These are phyloP conservation scores for Litsea cubeba DNA, from an alignment of 164 flowering plant genomes.

Conservation along the genomic window DNA sequence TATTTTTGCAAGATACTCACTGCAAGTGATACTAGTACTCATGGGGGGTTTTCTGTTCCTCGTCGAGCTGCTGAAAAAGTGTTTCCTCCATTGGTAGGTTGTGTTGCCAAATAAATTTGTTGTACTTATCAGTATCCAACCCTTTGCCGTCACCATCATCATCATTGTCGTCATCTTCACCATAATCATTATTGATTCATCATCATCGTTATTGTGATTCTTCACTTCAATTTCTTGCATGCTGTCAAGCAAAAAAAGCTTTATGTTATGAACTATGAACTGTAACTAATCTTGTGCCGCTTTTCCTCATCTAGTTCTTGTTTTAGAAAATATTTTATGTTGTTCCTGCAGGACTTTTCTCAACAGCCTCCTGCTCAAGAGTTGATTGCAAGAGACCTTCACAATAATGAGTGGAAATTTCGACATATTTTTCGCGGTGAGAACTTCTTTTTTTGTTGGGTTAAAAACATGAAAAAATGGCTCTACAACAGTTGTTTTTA, in stretches of 20 bases:
- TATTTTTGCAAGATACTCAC: conserved; percentile 89
- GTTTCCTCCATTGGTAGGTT: conserved; percentile 73
- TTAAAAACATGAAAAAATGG: no score
- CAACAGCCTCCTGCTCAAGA: conserved; percentile 93
- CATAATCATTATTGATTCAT: no score
- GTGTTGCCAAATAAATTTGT: conserved; percentile 5
- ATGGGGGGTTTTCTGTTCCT: conserved; percentile 95
- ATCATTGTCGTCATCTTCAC: no score
- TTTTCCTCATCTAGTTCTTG: no score
- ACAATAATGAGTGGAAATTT: conserved; percentile 90
- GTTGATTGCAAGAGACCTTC: conserved; percentile 85
- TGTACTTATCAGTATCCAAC: not conserved
- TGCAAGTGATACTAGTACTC: conserved; percentile 91
- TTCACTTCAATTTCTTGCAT: not conserved
- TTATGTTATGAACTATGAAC: not conserved
- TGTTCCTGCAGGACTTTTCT: conserved; percentile 60
- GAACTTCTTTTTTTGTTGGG: not conserved
- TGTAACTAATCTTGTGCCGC: not conserved
- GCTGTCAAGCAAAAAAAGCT: not conserved
- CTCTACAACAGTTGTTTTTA: no score
- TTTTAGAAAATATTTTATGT: not conserved
- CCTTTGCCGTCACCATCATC: not conserved
- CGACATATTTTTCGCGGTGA: conserved; percentile 82
- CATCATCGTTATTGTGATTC: not conserved
- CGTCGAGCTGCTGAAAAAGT: conserved; percentile 93